Conservation (phyloP, 768 basidiomycete species). For the Rhodotorula kratochvilovae region DNA sequence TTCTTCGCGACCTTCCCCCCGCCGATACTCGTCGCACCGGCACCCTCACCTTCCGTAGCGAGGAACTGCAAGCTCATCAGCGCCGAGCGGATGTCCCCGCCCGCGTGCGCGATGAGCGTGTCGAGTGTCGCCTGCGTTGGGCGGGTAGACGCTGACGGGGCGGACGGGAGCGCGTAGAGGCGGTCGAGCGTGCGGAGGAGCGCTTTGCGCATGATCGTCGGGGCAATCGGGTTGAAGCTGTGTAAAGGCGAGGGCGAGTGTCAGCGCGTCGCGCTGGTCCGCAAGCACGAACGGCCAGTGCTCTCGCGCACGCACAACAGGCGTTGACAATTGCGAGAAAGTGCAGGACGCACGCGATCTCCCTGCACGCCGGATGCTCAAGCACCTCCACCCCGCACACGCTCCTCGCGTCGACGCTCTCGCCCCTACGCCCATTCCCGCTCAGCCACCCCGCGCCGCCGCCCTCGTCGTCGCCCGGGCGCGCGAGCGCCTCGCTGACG, state of each 20-base stretch:
- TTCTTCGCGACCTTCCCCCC: conserved; percentile 42
- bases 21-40: neutral
- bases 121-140: conserved; percentile 58
- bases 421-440: conserved; percentile 52
- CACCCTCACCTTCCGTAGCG: conserved; percentile 44
- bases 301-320: too few species aligned
- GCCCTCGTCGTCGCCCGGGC: conserved; percentile 45
- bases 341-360: conserved; percentile 70
- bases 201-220: conserved; percentile 75
- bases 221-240: conserved; percentile 89
- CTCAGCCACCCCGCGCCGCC: conserved; percentile 49
- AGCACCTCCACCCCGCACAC: conserved; percentile 67
- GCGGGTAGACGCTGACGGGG: conserved; percentile 53
- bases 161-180: conserved; percentile 52
- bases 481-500: conserved; percentile 72
- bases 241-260: neutral
- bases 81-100: conserved; percentile 89
- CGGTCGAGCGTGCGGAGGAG: conserved; percentile 53
- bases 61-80: conserved; percentile 92
- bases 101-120: conserved; percentile 68
- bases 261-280: neutral
- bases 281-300: too few species aligned
- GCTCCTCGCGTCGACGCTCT: conserved; percentile 63
- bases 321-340: too few species aligned
- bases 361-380: conserved; percentile 68